phyloP scores from a whole-genome alignment of 2,329 filamentous ascomycete genomes.

The Aspergillus piperis region DNA sequence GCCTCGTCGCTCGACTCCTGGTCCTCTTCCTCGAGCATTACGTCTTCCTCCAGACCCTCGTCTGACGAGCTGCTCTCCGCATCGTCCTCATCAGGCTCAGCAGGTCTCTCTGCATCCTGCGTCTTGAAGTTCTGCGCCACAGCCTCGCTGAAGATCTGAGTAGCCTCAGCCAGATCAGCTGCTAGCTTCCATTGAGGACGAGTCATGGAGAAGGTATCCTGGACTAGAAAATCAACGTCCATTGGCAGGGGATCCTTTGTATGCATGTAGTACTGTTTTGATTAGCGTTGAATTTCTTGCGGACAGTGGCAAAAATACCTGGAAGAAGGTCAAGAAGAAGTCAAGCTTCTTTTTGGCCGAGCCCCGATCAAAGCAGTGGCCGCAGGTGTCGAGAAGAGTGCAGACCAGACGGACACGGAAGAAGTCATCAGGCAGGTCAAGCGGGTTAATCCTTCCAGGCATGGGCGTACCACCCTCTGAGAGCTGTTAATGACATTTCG shows the following conservation, averaged over 20 bases:
- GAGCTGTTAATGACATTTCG: constrained; percentile 3
- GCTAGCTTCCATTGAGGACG: constrained; percentile 92
- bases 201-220: constrained; percentile 83
- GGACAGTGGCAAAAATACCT: constrained; percentile 52
- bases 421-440: constrained; percentile 91
- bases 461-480: constrained; percentile 73
- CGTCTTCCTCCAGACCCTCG: constrained; percentile 69
- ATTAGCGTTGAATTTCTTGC: not conserved
- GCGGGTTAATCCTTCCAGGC: constrained; percentile 71
- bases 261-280: constrained; percentile 81
- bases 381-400: constrained; percentile 89
- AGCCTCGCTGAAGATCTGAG: constrained; percentile 80
- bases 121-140: constrained; percentile 86
- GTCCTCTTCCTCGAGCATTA: constrained; percentile 58
- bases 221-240: constrained; percentile 95
- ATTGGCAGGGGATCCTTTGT: constrained; percentile 88
- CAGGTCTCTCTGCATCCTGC: constrained; percentile 67
- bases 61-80: constrained; percentile 72
- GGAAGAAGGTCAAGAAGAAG: constrained; percentile 94
- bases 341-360: constrained; percentile 95
- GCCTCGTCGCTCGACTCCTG: constrained; percentile 52
- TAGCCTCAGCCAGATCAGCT: constrained; percentile 77
- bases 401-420: constrained; percentile 91
- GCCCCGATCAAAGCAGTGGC: constrained; percentile 93
- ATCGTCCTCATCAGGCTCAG: constrained; percentile 74